Percentiles rank a stretch among this genome's conserved stretches.
Conservation (phyloP, 2,329 filamentous ascomycete species). For the Aspergillus japonicus region DNA sequence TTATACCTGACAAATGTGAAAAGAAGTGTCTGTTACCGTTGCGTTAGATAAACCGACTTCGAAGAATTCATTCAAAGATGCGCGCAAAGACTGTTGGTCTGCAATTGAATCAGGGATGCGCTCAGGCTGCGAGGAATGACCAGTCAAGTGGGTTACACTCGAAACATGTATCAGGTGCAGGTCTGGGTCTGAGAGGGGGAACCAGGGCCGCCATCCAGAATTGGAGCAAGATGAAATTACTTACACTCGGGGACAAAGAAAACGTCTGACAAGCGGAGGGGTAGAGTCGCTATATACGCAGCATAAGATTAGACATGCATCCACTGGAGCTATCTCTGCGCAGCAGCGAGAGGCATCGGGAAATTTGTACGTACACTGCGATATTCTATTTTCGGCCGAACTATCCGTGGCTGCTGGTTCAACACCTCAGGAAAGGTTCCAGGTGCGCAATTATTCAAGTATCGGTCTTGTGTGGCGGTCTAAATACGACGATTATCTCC, state of each 20-base stretch:
- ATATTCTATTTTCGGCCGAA: not conserved
- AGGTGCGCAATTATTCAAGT: not conserved
- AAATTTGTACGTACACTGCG: constrained; percentile 2
- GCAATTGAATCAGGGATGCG: constrained; percentile 21
- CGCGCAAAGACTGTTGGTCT: not conserved
- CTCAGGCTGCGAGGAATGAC: constrained; percentile 8
- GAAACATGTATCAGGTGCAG: constrained; percentile 16
- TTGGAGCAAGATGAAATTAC: not conserved
- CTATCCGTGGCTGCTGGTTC: not conserved
- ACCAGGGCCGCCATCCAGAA: not conserved
- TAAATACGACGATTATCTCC: not conserved
- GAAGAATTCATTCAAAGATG: not conserved
- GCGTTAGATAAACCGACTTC: not conserved
- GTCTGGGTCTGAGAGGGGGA: not conserved
- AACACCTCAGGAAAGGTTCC: not conserved
- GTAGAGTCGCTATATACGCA: not conserved
- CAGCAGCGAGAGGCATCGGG: not conserved
- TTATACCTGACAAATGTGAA: not conserved
- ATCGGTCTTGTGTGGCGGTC: not conserved
- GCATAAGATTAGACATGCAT: constrained; percentile 1
- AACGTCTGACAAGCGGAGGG: not conserved
- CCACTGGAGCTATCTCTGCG: not conserved
- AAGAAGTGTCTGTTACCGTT: not conserved
- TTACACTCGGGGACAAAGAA: not conserved
- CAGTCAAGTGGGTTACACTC: constrained; percentile 8